phyloP scores from a whole-genome alignment of 2,329 filamentous ascomycete genomes.

The Didymellaceae sp. region DNA sequence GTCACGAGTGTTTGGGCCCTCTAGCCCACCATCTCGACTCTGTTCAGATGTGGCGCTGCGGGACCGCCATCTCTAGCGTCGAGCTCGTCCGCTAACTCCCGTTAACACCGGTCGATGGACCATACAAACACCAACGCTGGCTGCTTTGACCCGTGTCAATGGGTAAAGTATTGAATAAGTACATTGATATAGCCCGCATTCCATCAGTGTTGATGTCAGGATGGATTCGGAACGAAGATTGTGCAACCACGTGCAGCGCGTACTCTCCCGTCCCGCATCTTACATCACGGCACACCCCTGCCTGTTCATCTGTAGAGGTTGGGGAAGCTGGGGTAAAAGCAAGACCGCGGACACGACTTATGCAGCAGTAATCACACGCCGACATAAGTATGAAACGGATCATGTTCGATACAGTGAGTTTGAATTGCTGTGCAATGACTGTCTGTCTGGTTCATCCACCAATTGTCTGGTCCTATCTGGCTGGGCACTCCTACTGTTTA shows the following conservation, averaged over 20 bases:
- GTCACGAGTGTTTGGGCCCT: not conserved
- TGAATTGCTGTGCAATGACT: too few species aligned
- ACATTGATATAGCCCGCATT: too few species aligned
- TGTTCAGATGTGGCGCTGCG: slow-evolving; percentile 4
- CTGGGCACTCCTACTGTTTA: too few species aligned
- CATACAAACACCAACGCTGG: not conserved
- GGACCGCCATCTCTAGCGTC: not conserved
- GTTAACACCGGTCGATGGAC: not conserved
- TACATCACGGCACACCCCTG: slow-evolving; percentile 10
- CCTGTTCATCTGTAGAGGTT: not conserved
- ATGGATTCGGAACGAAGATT: not conserved
- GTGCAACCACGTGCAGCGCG: not conserved
- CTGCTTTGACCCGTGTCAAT: too few species aligned
- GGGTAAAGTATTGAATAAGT: too few species aligned
- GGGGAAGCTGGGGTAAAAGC: slow-evolving; percentile 16
- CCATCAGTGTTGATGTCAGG: not conserved
- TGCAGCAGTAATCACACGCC: too few species aligned
- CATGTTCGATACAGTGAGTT: too few species aligned
- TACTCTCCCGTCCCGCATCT: slow-evolving; percentile 1
- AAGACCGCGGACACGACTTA: slow-evolving; percentile 11
- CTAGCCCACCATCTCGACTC: not conserved
- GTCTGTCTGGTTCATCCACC: not conserved
- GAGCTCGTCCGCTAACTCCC: not conserved
- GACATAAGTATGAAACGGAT: too few species aligned
- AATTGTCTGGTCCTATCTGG: not conserved